phyloP scores from a whole-genome alignment of 306 rosid genomes.

The Quercus aquifolioides region DNA sequence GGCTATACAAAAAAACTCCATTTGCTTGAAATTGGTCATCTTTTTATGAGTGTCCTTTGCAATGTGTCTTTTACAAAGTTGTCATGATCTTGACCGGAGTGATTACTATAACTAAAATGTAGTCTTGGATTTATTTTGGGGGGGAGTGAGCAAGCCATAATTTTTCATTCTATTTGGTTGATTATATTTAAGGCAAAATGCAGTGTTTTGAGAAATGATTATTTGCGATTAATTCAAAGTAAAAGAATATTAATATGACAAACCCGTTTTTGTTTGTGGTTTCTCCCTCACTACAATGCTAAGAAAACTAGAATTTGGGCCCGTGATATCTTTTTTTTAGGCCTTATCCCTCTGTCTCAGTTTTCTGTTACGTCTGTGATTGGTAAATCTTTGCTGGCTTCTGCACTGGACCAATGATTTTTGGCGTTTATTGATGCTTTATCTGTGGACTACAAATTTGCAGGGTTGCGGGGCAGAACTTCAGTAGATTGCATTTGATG shows the following conservation, averaged over 20 bases:
- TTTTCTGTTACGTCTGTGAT: too few relatives aligned
- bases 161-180: background rate
- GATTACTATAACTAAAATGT: background rate
- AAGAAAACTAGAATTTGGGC: too few relatives aligned
- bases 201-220: too few relatives aligned
- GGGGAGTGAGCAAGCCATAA: background rate
- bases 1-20: background rate
- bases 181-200: too few relatives aligned
- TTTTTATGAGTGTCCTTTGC: background rate
- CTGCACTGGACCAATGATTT: background rate
- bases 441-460: conserved; percentile 20
- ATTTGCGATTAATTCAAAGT: too few relatives aligned
- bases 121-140: background rate
- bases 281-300: too few relatives aligned
- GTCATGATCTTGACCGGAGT: background rate
- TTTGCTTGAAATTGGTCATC: background rate
- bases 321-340: too few relatives aligned
- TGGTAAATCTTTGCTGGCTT: too few relatives aligned
- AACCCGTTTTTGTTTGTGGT: too few relatives aligned
- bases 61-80: background rate
- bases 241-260: too few relatives aligned
- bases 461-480: conserved; percentile 92
- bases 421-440: background rate
- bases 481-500: conserved; percentile 72
- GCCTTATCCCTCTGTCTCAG: too few relatives aligned